Evolutionary conservation across 306 rosid species (phyloP).

Genomic region (Clitoria ternatea): DNA sequence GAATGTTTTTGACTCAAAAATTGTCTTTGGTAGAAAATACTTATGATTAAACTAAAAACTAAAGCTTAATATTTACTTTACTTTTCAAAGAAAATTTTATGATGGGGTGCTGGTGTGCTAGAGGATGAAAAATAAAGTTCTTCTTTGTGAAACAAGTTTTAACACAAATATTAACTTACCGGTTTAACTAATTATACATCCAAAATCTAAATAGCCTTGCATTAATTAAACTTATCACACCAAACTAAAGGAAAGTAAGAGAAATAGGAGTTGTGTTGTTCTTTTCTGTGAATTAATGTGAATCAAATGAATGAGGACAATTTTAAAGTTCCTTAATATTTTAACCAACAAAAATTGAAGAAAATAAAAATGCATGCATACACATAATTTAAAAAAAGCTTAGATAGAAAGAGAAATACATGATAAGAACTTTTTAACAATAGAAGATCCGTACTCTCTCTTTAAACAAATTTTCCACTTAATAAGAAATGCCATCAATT

Average conservation of each 20-base stretch:
- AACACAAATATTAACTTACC: background rate
- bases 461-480: background rate
- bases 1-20: no score
- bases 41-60: no score
- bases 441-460: constrained; percentile 7
- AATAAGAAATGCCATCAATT: constrained; percentile 1
- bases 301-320: constrained; percentile 7
- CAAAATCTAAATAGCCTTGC: background rate
- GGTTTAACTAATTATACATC: background rate
- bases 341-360: background rate
- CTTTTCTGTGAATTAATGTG: constrained; percentile 7
- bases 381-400: constrained; percentile 22
- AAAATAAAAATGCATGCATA: constrained; percentile 20
- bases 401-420: constrained; percentile 13
- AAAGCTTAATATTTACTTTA: no score
- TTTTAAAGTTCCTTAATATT: constrained; percentile 14
- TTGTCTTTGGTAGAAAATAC: no score
- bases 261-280: background rate
- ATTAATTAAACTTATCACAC: constrained; percentile 5
- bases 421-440: constrained; percentile 4
- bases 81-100: background rate
- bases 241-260: background rate
- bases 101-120: background rate
- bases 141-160: background rate
- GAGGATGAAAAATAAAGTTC: background rate